A percentile compares a stretch with the other conserved stretches of the same genome.
Conservation (phyloP, 805 yeast genomes). For the Metschnikowia lunata region DNA sequence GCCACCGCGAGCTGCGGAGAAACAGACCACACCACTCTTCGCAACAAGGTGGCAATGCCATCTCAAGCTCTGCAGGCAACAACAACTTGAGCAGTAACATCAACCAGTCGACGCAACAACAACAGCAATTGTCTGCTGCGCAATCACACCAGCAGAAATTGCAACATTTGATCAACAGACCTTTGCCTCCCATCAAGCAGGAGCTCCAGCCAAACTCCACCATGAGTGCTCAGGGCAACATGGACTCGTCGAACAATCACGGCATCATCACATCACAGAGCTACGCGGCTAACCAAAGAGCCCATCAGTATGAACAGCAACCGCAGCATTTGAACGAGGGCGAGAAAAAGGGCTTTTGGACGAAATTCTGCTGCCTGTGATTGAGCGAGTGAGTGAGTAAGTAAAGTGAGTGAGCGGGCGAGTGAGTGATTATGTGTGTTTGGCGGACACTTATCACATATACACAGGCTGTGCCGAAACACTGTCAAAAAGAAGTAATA, state of each 20-base stretch:
- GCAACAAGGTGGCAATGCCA: conserved; percentile 11
- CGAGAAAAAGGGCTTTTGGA: conserved; percentile 39
- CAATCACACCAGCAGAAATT: conserved; percentile 47
- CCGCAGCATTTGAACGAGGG: conserved; percentile 34
- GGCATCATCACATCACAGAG: conserved; percentile 20
- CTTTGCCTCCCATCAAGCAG: conserved; percentile 45
- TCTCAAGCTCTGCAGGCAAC: conserved; percentile 16
- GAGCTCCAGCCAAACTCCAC: conserved; percentile 25
- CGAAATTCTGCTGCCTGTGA: conserved; percentile 41
- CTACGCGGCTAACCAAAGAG: conserved; percentile 22
- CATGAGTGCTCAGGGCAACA: conserved; percentile 14
- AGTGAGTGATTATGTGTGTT: no score
- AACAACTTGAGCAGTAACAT: conserved; percentile 21
- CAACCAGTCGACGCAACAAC: conserved; percentile 18
- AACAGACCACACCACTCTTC: conserved; percentile 33
- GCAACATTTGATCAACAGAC: conserved; percentile 45
- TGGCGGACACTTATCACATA: no score
- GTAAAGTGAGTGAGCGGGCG: no score
- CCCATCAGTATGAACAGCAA: conserved; percentile 37
- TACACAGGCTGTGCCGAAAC: no score
- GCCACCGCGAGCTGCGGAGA: conserved; percentile 45
- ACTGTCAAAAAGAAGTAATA: no score
- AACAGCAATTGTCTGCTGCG: conserved; percentile 37
- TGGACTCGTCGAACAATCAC: conserved; percentile 21
- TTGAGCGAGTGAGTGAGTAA: no score